Evolutionary conservation across 2,329 filamentous ascomycete species (phyloP), one percentile per base, ranked within the genome.

Genomic region (Chaetomiaceae sp.): DNA sequence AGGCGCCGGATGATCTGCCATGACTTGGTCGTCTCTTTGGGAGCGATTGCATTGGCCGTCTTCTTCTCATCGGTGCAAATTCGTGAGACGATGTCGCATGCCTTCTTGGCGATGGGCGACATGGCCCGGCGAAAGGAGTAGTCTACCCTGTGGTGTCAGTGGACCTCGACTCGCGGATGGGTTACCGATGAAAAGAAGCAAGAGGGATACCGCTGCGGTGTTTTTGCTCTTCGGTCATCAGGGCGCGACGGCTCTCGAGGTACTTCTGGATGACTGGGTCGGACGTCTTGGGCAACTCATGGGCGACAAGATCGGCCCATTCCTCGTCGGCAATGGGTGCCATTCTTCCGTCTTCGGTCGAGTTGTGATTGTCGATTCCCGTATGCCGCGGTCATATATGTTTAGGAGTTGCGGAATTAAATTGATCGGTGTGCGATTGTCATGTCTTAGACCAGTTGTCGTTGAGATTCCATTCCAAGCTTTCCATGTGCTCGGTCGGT

Each of bases 261-360:
- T 95, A 96, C 66, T 92, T 84, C 62, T 89, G 82, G 42, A 96
- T 80, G 68, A 95, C 90, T 0, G 86, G 82, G 62, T 95, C 89
- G 9, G 80, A 73, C 18, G 71, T 70, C 2, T 71, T 69, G 4
- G 83, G 83, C 33, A 86, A 71, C n/a, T 77, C 80, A 54, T 75
- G 68, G 41, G 73, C 67, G 56, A 84, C 67, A 55, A 85, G 67
- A 59, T 82, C 79, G 27, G 73, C 74, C 80, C 81, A 86, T 51
- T 84, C 80, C 51, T 82, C 74, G 34, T 82, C 75, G 42, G 75
- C 72, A 65, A 76, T 71, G 29, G 69, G 65, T 66, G 55, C 50
- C 59, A 59, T 62, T 5, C 13, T 37, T 10, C 25, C 25, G 25
- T 27, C 25, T 5, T 5, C 5, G 25, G 9, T 27, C 5, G 9